Conservation (phyloP, 163 green algal species). For the Chlamydomonas reinhardtii region DNA sequence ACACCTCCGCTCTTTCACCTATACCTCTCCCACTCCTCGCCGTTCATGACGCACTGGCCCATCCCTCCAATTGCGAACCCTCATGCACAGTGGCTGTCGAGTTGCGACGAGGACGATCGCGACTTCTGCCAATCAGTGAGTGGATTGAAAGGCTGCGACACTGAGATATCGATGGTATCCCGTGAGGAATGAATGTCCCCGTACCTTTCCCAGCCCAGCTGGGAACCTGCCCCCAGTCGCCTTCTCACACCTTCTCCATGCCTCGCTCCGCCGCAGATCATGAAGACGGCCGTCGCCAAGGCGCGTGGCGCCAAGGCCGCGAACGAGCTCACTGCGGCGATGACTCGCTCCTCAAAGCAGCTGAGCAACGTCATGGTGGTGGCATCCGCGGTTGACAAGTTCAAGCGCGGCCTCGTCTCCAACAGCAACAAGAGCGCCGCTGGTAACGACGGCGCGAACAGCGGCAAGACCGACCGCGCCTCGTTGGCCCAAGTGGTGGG, state of each 20-base stretch:
- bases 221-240: too few species aligned
- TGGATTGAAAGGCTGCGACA: too few species aligned
- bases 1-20: too few species aligned
- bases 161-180: too few species aligned
- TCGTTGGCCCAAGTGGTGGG: neutral
- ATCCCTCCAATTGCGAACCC: too few species aligned
- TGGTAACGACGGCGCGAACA: neutral
- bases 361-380: neutral
- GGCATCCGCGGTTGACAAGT: conserved; percentile 1
- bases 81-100: conserved; percentile 35
- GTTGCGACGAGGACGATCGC: conserved; percentile 29
- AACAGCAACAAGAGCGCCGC: neutral
- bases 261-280: conserved; percentile 19
- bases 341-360: neutral
- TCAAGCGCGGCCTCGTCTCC: conserved; percentile 3
- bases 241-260: too few species aligned
- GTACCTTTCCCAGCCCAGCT: neutral
- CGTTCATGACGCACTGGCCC: too few species aligned
- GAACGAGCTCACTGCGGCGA: conserved; percentile 12
- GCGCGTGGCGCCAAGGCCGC: conserved; percentile 36
- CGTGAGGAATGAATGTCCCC: too few species aligned
- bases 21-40: too few species aligned
- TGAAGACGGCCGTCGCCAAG: conserved; percentile 44
- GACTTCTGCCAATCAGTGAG: conserved; percentile 23
- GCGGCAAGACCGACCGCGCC: neutral